A percentile compares a stretch with the other conserved stretches of the same genome.
Evolutionary conservation across 495 filamentous ascomycete genomes (phyloP).

Genomic region (Tuber brumale): DNA sequence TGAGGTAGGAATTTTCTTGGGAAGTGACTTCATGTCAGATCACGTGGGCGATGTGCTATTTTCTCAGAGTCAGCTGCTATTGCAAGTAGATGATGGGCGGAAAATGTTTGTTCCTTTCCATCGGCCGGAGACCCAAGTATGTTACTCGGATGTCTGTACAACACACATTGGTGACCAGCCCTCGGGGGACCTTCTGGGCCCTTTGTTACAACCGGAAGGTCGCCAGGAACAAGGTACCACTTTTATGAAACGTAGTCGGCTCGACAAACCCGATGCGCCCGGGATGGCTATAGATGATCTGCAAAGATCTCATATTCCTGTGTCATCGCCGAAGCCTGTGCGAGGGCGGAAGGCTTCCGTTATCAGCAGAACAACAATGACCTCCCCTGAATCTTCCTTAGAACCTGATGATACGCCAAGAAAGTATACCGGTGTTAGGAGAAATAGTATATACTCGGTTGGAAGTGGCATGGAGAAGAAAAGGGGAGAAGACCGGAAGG

Average conservation of each 20-base stretch:
- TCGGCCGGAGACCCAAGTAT: conserved; percentile 76
- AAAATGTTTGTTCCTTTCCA: conserved; percentile 90
- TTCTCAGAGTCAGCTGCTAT: conserved; percentile 77
- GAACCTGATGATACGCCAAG: conserved; percentile 18
- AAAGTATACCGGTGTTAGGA: conserved; percentile 24
- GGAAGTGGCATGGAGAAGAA: conserved; percentile 18
- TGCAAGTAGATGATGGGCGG: conserved; percentile 79
- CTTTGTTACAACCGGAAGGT: conserved; percentile 4
- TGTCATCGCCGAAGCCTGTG: conserved; percentile 38
- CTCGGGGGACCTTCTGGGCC: conserved; percentile 19
- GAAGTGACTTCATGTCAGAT: conserved; percentile 76
- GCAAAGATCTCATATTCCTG: conserved; percentile 23
- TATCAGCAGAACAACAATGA: conserved; percentile 20
- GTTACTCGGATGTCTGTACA: conserved; percentile 67
- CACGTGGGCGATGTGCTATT: conserved; percentile 89
- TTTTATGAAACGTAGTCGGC: conserved; percentile 3
- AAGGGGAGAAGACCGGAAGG: conserved; percentile 11
- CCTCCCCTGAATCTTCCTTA: conserved; percentile 14
- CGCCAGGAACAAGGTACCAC: conserved; percentile 10
- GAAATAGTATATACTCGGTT: conserved; percentile 18
- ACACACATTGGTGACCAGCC: conserved; percentile 32
- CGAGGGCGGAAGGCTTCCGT: conserved; percentile 36
- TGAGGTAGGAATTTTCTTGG: conserved; percentile 64
- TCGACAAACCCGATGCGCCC: conserved; percentile 11
- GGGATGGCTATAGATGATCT: conserved; percentile 18